A percentile compares a stretch with the other conserved stretches of the same genome.
Evolutionary conservation across 352 stramenopile species (phyloP).

Genomic region (Phytophthora kernoviae): DNA sequence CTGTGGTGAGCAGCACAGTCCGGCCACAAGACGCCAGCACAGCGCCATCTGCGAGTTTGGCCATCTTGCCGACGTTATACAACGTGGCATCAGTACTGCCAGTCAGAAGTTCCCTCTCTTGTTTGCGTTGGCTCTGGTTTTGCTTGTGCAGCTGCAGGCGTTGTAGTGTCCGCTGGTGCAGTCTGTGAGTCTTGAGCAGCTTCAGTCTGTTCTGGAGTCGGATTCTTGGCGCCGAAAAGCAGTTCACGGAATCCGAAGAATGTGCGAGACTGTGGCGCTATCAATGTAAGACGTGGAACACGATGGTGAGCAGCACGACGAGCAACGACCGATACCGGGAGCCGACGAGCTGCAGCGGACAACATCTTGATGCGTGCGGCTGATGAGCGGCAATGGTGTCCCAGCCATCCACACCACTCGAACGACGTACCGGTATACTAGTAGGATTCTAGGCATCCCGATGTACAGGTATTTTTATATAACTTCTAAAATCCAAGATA

Average conservation of each 20-base stretch:
- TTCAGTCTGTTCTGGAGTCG: constrained; percentile 21
- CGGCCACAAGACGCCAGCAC: constrained; percentile 84
- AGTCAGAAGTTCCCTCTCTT: constrained; percentile 35
- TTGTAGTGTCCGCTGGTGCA: not conserved
- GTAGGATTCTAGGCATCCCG: no score
- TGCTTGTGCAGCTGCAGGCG: constrained; percentile 5
- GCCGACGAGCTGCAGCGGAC: constrained; percentile 27
- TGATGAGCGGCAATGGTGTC: constrained; percentile 22
- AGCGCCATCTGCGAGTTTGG: constrained; percentile 84
- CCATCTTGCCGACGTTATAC: constrained; percentile 81
- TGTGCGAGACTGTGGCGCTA: constrained; percentile 37
- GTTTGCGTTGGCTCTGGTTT: constrained; percentile 14
- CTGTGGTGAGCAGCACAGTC: constrained; percentile 88
- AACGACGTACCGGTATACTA: not conserved
- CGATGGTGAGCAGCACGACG: constrained; percentile 16
- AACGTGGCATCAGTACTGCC: constrained; percentile 57
- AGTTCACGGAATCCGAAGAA: constrained; percentile 74
- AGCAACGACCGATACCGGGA: constrained; percentile 18
- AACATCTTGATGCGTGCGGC: constrained; percentile 32
- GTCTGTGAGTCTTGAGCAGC: constrained; percentile 8
- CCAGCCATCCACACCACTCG: not conserved
- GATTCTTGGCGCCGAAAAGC: constrained; percentile 64
- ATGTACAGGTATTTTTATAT: constrained; percentile 1
- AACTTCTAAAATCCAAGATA: not conserved
- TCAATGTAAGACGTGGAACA: constrained; percentile 3